Conservation (phyloP, 345 rosid genomes). For the Lepidium aucheri region DNA sequence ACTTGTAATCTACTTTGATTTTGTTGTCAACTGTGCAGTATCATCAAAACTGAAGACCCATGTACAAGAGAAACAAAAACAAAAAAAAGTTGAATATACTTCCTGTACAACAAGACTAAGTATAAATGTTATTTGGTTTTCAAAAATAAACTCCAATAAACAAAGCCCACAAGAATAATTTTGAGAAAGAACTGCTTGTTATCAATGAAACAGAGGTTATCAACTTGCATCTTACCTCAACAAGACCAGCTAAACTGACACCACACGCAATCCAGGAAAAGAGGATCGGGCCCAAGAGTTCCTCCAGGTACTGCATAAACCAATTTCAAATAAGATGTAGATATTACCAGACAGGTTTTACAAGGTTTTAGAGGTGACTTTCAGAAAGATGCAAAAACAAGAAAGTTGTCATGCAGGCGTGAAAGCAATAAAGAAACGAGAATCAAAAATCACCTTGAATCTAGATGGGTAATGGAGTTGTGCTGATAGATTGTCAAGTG, state of each 20-base stretch:
- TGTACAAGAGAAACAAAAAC: neutral
- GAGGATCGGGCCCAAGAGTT: constrained; percentile 70
- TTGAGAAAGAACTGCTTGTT: neutral
- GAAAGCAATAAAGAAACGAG: constrained; percentile 1
- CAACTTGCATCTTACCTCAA: constrained; percentile 55
- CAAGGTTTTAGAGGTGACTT: neutral
- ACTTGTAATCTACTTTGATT: neutral
- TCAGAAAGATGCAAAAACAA: neutral
- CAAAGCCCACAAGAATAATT: neutral
- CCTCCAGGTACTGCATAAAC: constrained; percentile 72
- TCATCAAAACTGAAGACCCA: neutral
- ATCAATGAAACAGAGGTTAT: neutral
- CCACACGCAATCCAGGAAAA: constrained; percentile 83
- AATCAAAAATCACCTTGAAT: constrained; percentile 49
- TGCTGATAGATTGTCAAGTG: constrained; percentile 64
- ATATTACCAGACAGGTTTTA: constrained; percentile 2
- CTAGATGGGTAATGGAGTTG: constrained; percentile 64
- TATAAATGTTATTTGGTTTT: neutral
- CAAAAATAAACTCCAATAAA: neutral
- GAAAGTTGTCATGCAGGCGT: neutral
- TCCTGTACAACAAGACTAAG: neutral
- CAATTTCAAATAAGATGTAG: constrained; percentile 6
- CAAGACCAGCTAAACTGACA: constrained; percentile 78
- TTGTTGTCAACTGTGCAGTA: neutral
- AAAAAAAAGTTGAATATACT: neutral